Evolutionary conservation across 805 yeast species (phyloP).

Genomic region (Hanseniaspora occidentalis): DNA sequence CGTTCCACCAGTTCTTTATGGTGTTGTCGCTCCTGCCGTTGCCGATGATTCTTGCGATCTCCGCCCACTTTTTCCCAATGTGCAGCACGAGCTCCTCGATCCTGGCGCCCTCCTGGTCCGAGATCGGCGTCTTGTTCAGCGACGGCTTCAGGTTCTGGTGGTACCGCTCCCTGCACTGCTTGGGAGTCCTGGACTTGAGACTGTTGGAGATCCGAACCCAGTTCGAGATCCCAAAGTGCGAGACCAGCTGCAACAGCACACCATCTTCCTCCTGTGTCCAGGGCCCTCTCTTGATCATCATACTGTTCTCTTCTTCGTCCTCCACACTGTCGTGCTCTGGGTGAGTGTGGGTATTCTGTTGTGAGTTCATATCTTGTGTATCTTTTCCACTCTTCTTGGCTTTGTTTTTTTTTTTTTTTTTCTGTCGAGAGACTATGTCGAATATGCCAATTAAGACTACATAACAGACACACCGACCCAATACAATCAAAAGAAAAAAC

Average conservation of each 20-base stretch:
- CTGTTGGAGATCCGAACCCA: conserved; percentile 80
- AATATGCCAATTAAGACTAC: no score
- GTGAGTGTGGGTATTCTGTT: background rate
- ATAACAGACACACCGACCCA: no score
- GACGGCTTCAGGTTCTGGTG: conserved; percentile 86
- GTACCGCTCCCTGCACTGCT: conserved; percentile 83
- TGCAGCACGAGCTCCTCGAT: conserved; percentile 69
- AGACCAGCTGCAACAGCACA: conserved; percentile 51
- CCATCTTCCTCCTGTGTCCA: conserved; percentile 85
- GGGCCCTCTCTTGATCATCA: conserved; percentile 38
- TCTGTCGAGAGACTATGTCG: no score
- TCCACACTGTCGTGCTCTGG: background rate
- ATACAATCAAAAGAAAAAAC: no score
- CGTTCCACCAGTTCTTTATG: conserved; percentile 79
- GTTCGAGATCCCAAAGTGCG: conserved; percentile 48
- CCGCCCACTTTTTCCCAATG: conserved; percentile 90
- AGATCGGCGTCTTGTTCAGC: conserved; percentile 68
- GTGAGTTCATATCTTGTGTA: background rate
- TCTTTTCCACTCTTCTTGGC: background rate
- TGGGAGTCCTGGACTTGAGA: conserved; percentile 63
- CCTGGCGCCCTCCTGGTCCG: conserved; percentile 69
- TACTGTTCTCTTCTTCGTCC: background rate
- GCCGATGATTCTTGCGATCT: conserved; percentile 65
- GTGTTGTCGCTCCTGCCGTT: conserved; percentile 70
- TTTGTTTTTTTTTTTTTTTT: background rate